A percentile compares a stretch with the other conserved stretches of the same genome.
Conservation (phyloP, 202 grass and related monocot genomes). For the Brachypodium distachyon region DNA sequence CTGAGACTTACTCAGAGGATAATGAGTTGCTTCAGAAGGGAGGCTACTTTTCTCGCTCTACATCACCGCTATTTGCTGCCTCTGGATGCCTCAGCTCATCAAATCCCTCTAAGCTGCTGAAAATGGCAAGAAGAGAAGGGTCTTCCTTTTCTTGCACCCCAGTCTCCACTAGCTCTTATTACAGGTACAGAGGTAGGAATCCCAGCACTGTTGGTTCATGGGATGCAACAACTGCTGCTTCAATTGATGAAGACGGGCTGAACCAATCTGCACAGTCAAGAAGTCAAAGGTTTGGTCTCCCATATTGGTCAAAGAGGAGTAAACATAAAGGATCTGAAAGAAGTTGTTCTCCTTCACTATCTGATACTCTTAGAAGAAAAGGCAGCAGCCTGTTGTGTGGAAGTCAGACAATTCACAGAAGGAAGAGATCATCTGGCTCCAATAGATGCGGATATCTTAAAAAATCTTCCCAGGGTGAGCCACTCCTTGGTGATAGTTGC, state of each 20-base stretch:
- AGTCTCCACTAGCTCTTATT: slow-evolving; percentile 84
- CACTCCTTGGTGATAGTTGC: slow-evolving; percentile 63
- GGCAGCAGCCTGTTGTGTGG: slow-evolving; percentile 76
- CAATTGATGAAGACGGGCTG: slow-evolving; percentile 81
- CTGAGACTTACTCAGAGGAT: slow-evolving; percentile 55
- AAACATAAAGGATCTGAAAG: slow-evolving; percentile 47
- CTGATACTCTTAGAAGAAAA: slow-evolving; percentile 91
- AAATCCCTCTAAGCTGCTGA: slow-evolving; percentile 64
- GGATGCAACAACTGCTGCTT: slow-evolving; percentile 71
- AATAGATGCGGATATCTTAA: slow-evolving; percentile 49
- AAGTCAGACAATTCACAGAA: slow-evolving; percentile 58
- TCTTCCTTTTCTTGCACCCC: slow-evolving; percentile 92
- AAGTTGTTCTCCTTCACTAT: slow-evolving; percentile 88
- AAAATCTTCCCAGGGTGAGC: slow-evolving; percentile 61
- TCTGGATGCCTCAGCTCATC: slow-evolving; percentile 80
- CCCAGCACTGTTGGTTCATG: slow-evolving; percentile 57
- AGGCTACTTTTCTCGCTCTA: slow-evolving; percentile 49
- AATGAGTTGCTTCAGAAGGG: slow-evolving; percentile 38
- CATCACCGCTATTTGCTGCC: slow-evolving; percentile 72
- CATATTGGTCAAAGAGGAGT: slow-evolving; percentile 76
- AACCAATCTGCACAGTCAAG: slow-evolving; percentile 34
- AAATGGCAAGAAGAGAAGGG: slow-evolving; percentile 59
- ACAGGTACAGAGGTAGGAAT: slow-evolving; percentile 51
- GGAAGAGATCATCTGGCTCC: slow-evolving; percentile 59
- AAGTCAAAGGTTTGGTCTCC: slow-evolving; percentile 74